phyloP scores from a whole-genome alignment of 139 green algal species.

The Micractinium sp. region DNA sequence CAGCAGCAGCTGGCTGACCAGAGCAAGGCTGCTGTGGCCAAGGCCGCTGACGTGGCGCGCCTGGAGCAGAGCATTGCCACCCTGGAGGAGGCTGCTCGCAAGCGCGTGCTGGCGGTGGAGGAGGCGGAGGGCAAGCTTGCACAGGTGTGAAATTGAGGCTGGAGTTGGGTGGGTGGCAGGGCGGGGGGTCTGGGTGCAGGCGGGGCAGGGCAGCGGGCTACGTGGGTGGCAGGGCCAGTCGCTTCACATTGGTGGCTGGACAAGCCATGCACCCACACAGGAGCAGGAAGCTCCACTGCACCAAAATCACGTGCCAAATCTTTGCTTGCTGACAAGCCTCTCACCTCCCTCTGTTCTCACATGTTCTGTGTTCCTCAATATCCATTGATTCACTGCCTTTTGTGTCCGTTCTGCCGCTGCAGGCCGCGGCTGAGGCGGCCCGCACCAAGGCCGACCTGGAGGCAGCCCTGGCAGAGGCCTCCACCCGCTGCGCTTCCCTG shows the following conservation, averaged over 20 bases:
- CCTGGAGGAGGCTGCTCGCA: neutral
- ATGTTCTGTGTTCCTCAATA: neutral
- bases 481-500: neutral
- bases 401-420: neutral
- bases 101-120: neutral
- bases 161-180: neutral
- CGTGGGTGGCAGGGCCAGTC: neutral
- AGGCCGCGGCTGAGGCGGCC: conserved; percentile 11
- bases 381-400: neutral
- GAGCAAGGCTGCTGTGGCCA: neutral
- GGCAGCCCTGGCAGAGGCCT: neutral
- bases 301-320: too few species aligned
- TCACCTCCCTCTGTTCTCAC: neutral
- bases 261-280: neutral
- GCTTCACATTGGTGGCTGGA: neutral
- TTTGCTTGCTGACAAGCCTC: neutral
- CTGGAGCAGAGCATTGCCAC: conserved; percentile 1
- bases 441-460: neutral
- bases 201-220: too few species aligned
- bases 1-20: conserved; percentile 2
- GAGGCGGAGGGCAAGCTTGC: conserved; percentile 5
- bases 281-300: neutral
- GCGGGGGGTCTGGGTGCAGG: neutral
- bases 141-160: neutral
- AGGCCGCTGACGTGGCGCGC: neutral